phyloP scores from a whole-genome alignment of 2,329 filamentous ascomycete species.

The Rhynchosporium agropyri region DNA sequence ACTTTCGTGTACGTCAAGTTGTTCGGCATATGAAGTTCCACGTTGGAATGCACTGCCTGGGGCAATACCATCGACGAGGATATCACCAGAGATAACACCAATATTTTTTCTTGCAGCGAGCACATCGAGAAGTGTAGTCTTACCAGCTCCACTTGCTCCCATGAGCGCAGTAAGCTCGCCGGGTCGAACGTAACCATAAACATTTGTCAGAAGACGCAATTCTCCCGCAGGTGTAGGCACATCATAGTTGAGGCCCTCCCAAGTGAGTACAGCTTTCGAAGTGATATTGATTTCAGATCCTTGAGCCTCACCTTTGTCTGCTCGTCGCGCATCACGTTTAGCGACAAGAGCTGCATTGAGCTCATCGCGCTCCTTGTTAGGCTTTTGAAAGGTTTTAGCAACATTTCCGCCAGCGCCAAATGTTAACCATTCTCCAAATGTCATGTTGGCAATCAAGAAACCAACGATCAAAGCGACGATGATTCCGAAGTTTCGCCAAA shows the following conservation, averaged over 20 bases:
- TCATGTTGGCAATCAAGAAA: slow-evolving; percentile 75
- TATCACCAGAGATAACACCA: slow-evolving; percentile 64
- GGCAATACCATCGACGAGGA: slow-evolving; percentile 61
- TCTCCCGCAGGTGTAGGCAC: slow-evolving; percentile 55
- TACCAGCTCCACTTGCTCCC: slow-evolving; percentile 65
- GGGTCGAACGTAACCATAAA: slow-evolving; percentile 64
- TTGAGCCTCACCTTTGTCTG: slow-evolving; percentile 48
- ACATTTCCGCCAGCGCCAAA: slow-evolving; percentile 81
- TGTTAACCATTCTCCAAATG: slow-evolving; percentile 76
- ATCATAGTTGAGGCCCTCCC: slow-evolving; percentile 82
- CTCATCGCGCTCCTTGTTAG: slow-evolving; percentile 65
- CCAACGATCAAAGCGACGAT: slow-evolving; percentile 73
- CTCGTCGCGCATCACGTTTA: slow-evolving; percentile 60
- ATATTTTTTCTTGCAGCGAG: slow-evolving; percentile 65
- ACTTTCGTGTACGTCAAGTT: slow-evolving; percentile 65
- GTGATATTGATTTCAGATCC: slow-evolving; percentile 56
- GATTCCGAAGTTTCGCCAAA: slow-evolving; percentile 87
- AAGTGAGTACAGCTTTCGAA: slow-evolving; percentile 74
- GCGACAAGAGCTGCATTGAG: slow-evolving; percentile 65
- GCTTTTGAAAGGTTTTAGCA: slow-evolving; percentile 74
- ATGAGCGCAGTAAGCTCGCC: slow-evolving; percentile 65
- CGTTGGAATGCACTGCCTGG: slow-evolving; percentile 64
- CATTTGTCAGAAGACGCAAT: slow-evolving; percentile 56
- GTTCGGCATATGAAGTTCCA: slow-evolving; percentile 66
- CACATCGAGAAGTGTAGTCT: slow-evolving; percentile 67